phyloP scores from a whole-genome alignment of 2,329 filamentous ascomycete species.

The Dothistroma septosporum region DNA sequence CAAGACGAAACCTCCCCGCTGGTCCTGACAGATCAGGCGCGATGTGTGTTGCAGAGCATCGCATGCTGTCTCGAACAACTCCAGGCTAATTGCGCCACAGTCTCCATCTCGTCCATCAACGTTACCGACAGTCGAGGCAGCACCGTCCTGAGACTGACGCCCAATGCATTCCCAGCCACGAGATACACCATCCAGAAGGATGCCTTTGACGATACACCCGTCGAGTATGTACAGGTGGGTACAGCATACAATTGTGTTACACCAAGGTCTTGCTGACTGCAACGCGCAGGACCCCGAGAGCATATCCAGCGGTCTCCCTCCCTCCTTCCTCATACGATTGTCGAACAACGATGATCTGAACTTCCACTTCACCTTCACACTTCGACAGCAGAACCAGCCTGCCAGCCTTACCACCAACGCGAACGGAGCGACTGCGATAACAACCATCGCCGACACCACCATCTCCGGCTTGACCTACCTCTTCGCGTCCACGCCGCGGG shows the following conservation, averaged over 20 bases:
- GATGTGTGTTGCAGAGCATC: constrained; percentile 59
- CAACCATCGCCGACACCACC: constrained; percentile 61
- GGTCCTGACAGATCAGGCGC: constrained; percentile 85
- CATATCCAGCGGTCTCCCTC: constrained; percentile 40
- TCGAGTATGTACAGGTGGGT: constrained; percentile 89
- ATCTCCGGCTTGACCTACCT: constrained; percentile 90
- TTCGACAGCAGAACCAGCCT: constrained; percentile 51
- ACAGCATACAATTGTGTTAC: not conserved
- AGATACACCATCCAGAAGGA: constrained; percentile 70
- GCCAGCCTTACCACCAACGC: constrained; percentile 26
- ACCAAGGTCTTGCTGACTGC: not conserved
- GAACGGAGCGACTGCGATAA: constrained; percentile 21
- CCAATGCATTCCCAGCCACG: constrained; percentile 83
- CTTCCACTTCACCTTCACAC: constrained; percentile 87
- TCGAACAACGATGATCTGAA: constrained; percentile 86
- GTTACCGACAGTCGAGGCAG: constrained; percentile 77
- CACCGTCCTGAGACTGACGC: constrained; percentile 70
- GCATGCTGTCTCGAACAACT: constrained; percentile 9
- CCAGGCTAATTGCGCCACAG: constrained; percentile 47
- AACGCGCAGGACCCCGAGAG: constrained; percentile 68
- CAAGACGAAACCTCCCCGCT: constrained; percentile 76
- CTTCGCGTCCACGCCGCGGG: constrained; percentile 76
- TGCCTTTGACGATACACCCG: constrained; percentile 64
- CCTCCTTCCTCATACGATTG: constrained; percentile 80
- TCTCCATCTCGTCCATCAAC: constrained; percentile 78